Conservation (phyloP, 352 stramenopile species). For the Globisporangium cylindrosporum region DNA sequence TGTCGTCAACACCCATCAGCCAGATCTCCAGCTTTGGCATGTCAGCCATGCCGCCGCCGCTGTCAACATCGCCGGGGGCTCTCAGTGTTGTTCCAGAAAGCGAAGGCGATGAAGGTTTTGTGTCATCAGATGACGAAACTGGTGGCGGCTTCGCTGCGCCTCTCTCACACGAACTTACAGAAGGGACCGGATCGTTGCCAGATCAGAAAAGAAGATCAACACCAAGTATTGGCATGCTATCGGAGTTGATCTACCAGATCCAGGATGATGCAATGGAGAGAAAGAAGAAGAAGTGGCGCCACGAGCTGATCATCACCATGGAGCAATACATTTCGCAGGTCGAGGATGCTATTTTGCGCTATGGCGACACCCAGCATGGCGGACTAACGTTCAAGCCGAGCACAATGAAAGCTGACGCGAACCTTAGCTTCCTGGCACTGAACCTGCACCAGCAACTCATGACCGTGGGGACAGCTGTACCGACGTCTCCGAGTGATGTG, state of each 20-base stretch:
- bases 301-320: constrained; percentile 70
- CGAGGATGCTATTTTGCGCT: constrained; percentile 72
- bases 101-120: constrained; percentile 12
- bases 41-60: constrained; percentile 25
- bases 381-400: constrained; percentile 84
- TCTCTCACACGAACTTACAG: constrained; percentile 16
- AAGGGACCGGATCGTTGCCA: constrained; percentile 12
- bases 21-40: constrained; percentile 41
- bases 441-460: constrained; percentile 86
- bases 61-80: constrained; percentile 25
- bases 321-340: constrained; percentile 83
- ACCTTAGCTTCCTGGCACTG: constrained; percentile 73
- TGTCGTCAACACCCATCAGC: constrained; percentile 48
- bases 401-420: constrained; percentile 83
- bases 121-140: constrained; percentile 18
- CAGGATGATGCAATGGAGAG: constrained; percentile 76
- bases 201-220: constrained; percentile 26
- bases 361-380: constrained; percentile 60
- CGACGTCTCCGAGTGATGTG: constrained; percentile 55
- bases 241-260: constrained; percentile 86
- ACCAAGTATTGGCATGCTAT: constrained; percentile 73
- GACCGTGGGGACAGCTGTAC: constrained; percentile 67
- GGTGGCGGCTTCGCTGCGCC: constrained; percentile 9
- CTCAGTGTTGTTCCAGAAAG: constrained; percentile 39
- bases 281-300: constrained; percentile 79